A percentile compares a stretch with the other conserved stretches of the same genome.
These are phyloP conservation scores for Stenocarpella maydis DNA, from an alignment of 2,329 filamentous ascomycete species.

Conservation along the genomic window DNA sequence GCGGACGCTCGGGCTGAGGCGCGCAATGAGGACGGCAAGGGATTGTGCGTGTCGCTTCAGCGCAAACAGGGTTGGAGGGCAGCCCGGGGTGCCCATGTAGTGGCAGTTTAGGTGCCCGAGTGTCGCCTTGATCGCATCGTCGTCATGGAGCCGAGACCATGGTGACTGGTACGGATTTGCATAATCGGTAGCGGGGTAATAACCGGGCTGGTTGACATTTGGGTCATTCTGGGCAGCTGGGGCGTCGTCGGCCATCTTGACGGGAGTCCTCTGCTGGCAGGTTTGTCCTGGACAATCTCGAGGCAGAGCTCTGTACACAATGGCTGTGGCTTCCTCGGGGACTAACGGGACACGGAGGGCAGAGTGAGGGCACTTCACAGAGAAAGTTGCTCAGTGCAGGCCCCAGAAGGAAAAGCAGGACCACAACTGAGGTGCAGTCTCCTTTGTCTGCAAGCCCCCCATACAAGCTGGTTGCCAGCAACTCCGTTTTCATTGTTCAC, in stretches of 20 bases:
- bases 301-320: background rate
- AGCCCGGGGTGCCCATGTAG: conserved; percentile 62
- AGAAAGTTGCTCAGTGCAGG: background rate
- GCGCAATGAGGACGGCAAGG: conserved; percentile 60
- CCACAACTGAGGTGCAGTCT: conserved; percentile 4
- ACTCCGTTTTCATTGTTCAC: conserved; percentile 27
- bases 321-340: background rate
- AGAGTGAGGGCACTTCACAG: too few relatives aligned
- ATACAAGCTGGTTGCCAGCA: background rate
- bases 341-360: background rate
- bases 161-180: conserved; percentile 51
- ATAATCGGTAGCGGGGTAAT: conserved; percentile 51
- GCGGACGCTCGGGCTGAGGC: conserved; percentile 51
- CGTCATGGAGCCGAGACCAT: conserved; percentile 46
- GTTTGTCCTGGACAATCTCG: background rate
- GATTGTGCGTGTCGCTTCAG: conserved; percentile 69
- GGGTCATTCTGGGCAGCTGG: conserved; percentile 38
- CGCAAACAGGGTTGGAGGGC: conserved; percentile 61
- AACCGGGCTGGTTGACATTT: conserved; percentile 44
- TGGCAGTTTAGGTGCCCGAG: conserved; percentile 63
- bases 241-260: conserved; percentile 36
- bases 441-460: conserved; percentile 13
- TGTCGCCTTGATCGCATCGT: conserved; percentile 42
- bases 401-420: background rate
- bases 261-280: background rate